A percentile compares a stretch with the other conserved stretches of the same genome.
Conservation (phyloP, 164 flowering plant species). For the Stephania japonica region DNA sequence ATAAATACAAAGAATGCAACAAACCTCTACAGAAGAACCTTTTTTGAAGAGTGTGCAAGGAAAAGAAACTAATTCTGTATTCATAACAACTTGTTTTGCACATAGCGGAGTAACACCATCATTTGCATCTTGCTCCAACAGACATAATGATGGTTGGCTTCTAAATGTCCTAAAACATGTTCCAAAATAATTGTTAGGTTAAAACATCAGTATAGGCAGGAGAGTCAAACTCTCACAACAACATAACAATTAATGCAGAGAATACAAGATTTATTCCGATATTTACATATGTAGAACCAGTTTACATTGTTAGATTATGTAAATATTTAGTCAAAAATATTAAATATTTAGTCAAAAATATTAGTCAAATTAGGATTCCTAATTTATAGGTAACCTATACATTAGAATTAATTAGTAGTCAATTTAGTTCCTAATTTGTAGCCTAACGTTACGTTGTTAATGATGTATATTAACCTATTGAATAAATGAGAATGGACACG, state of each 20-base stretch:
- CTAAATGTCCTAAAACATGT: slow-evolving; percentile 11
- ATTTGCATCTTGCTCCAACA: slow-evolving; percentile 2
- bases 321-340: no score
- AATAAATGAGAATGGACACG: no score
- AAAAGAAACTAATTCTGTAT: slow-evolving; percentile 18
- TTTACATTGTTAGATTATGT: no score
- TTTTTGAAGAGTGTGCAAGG: slow-evolving; percentile 24
- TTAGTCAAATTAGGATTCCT: no score
- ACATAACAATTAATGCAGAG: neutral
- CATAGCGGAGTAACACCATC: slow-evolving; percentile 2
- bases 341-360: no score
- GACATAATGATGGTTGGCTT: neutral
- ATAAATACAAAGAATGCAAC: neutral
- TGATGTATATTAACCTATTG: no score
- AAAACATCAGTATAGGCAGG: neutral
- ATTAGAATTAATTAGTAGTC: no score
- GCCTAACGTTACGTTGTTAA: no score
- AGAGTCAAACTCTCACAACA: slow-evolving; percentile 3
- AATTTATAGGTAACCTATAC: no score
- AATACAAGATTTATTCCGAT: neutral
- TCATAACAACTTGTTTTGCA: slow-evolving; percentile 12
- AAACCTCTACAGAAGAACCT: slow-evolving; percentile 33
- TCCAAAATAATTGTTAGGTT: neutral
- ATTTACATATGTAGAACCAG: neutral
- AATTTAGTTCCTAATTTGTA: no score